A percentile compares a stretch with the other conserved stretches of the same genome.
Conservation (phyloP, 495 filamentous ascomycete genomes). For the Trichoderma virens region DNA sequence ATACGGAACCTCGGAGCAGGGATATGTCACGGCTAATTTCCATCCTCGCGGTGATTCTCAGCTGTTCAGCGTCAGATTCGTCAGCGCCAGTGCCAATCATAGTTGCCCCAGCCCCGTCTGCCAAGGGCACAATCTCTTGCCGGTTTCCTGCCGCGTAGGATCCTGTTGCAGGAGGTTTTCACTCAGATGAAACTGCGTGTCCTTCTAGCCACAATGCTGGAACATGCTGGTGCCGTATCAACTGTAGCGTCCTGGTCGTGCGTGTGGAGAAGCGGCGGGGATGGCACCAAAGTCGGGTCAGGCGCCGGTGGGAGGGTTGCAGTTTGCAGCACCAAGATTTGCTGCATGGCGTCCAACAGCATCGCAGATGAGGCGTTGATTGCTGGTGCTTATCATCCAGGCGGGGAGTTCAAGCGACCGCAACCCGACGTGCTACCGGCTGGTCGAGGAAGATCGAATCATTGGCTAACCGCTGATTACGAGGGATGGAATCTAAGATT, state of each 20-base stretch:
- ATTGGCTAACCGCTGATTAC: background rate
- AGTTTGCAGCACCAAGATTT: background rate
- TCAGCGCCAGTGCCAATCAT: background rate
- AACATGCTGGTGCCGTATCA: background rate
- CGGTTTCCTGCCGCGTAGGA: background rate
- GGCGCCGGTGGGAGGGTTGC: background rate
- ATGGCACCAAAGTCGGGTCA: slow-evolving; percentile 1
- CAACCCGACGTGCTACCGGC: background rate
- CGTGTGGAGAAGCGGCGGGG: slow-evolving; percentile 8
- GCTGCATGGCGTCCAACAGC: background rate
- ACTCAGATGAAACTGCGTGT: background rate
- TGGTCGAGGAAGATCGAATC: background rate
- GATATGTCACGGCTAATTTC: background rate
- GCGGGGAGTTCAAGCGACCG: background rate
- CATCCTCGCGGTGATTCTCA: background rate
- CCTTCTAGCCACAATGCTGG: background rate
- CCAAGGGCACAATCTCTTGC: background rate
- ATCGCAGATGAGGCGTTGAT: background rate
- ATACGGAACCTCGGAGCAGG: background rate
- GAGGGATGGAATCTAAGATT: slow-evolving; percentile 4
- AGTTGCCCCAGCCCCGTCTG: background rate
- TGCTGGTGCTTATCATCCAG: too few relatives aligned
- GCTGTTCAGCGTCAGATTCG: background rate
- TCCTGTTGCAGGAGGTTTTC: background rate
- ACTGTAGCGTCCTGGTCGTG: background rate